Base-by-base conservation (phyloP, 2,329 filamentous ascomycete genomes). In the Botrytis fabae region DNA sequence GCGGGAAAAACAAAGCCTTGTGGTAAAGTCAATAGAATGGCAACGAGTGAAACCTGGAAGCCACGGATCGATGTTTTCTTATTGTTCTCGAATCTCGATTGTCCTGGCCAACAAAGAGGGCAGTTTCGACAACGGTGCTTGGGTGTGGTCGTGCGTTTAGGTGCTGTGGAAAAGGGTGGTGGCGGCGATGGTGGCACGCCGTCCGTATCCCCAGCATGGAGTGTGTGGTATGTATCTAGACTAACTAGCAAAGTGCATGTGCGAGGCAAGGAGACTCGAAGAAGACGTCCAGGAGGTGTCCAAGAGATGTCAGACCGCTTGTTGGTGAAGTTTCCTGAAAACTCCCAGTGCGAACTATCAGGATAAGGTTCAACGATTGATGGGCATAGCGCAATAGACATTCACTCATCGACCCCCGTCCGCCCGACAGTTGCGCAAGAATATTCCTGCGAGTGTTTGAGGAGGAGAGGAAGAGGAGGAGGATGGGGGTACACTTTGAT, bases 251-350 rank as follows among this genome's bases (percentile, higher is more conserved):
- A 28, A 28, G 28, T 16, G 51, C 51, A 28, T 54, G 51, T 54
- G 51, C 51, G 25, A 54, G 51, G 51, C 4, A 54, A 28, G 51
- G 51, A 70, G 64, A 46, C 46, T 68, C 48, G 48, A 51, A 51
- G 25, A 6, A n/a, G 48, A 16, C n/a, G 48, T n/a, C 48, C 48
- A 51, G 48, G 12, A n/a, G 38, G 7, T 38, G 38, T 9, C 22
- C 32, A 22, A 18, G n/a, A 65, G 46, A 54, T 68, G 20, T 46
- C 46, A 68, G 64, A 68, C 64, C 64, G 64, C 46, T 68, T 46
- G 65, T 69, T 57, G 65, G 40, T 32, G 48, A 42, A 42, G n/a
- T 22, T 25, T 64, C 14, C 28, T 8, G 12, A 32, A 32, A n/a
- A 40, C 22, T 22, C 16, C n/a, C 32, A 20, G 38, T 28, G 14